phyloP scores from a whole-genome alignment of 768 basidiomycete genomes.

The Neoboletus magnificus region DNA sequence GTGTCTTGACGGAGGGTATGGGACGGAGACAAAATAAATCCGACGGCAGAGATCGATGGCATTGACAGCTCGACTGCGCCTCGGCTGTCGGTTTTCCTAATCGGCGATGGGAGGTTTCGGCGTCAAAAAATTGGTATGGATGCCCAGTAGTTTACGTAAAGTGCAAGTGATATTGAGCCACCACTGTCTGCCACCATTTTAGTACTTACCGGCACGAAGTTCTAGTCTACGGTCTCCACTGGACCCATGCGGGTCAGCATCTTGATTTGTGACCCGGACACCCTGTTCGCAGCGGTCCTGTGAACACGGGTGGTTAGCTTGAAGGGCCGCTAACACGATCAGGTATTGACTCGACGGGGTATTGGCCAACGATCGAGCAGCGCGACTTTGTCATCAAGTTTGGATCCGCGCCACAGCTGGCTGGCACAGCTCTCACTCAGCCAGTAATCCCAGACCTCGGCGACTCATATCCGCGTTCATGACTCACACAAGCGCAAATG shows the following conservation, averaged over 20 bases:
- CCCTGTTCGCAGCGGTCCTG: background rate
- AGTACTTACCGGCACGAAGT: no score
- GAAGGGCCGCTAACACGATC: no score
- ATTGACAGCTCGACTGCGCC: background rate
- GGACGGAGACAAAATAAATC: conserved; percentile 1
- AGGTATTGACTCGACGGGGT: no score
- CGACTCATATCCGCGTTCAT: background rate
- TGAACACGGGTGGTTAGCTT: background rate
- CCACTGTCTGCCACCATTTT: no score
- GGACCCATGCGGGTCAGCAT: no score
- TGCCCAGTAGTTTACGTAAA: background rate
- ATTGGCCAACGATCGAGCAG: no score
- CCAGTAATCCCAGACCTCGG: background rate
- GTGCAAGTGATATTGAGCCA: background rate
- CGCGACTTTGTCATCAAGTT: background rate
- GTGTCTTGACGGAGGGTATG: background rate
- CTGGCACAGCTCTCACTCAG: background rate
- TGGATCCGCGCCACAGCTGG: background rate
- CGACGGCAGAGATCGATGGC: background rate
- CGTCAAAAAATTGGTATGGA: background rate
- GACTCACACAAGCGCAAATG: background rate
- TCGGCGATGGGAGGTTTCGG: background rate
- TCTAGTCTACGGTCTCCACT: no score
- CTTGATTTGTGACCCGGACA: background rate
- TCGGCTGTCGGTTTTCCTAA: background rate